Conservation (phyloP, 73 alveolate species). For the Paramecium bursaria region DNA sequence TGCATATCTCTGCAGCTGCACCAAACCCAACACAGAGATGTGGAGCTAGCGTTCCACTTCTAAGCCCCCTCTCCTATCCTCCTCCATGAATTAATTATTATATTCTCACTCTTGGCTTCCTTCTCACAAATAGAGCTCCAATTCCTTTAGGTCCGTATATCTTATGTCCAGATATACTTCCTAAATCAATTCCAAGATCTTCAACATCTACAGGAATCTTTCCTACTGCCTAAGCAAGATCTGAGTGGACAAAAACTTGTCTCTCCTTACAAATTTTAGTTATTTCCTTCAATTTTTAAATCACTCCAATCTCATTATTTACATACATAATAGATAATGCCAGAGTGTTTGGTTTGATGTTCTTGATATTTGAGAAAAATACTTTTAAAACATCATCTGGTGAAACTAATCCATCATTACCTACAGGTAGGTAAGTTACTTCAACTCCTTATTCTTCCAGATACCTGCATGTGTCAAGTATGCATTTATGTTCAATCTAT, state of each 20-base stretch:
- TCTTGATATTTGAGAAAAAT: constrained; percentile 29
- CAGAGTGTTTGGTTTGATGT: constrained; percentile 94
- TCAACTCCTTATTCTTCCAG: constrained; percentile 96
- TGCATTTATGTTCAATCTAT: constrained; percentile 98
- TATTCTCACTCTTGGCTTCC: constrained; percentile 96
- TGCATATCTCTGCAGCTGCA: constrained; percentile 90
- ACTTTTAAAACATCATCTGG: constrained; percentile 76
- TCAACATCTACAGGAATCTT: constrained; percentile 92
- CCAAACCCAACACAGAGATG: constrained; percentile 96
- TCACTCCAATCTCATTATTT: constrained; percentile 99
- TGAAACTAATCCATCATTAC: constrained; percentile 88
- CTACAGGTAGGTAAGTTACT: constrained; percentile 96
- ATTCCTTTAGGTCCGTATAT: constrained; percentile 98
- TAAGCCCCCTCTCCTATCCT: constrained; percentile 97
- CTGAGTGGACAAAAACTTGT: constrained; percentile 95
- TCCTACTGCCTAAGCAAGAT: constrained; percentile 96
- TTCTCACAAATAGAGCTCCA: constrained; percentile 95
- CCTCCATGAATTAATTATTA: constrained; percentile 96
- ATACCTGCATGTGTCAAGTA: constrained; percentile 95
- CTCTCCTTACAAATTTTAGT: constrained; percentile 93
- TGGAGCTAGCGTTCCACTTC: constrained; percentile 98
- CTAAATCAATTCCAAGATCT: constrained; percentile 83
- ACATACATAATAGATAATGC: constrained; percentile 95
- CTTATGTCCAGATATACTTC: constrained; percentile 95
- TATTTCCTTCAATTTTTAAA: constrained; percentile 97